phyloP scores from a whole-genome alignment of 2,329 filamentous ascomycete genomes.

The Sordariomycetes sp. region DNA sequence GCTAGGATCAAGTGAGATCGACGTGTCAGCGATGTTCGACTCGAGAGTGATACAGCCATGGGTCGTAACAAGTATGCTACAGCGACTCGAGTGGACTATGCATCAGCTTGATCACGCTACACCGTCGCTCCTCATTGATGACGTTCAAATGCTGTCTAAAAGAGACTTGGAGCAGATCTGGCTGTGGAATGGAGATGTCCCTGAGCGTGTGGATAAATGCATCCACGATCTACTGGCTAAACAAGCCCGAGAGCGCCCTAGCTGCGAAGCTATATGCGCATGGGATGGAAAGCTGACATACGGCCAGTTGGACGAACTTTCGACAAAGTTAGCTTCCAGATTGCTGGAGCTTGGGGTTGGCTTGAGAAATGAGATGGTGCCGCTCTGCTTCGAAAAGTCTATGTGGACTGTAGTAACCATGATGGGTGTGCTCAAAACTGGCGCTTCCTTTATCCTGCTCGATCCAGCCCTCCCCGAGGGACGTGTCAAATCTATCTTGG shows the following conservation, averaged over 20 bases:
- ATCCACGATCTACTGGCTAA: not conserved
- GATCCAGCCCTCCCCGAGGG: not conserved
- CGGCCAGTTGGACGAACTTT: conserved; percentile 15
- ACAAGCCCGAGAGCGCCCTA: conserved; percentile 7
- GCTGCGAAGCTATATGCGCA: conserved; percentile 4
- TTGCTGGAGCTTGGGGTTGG: conserved; percentile 11
- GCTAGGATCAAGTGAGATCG: too few relatives aligned
- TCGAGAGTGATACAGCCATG: too few relatives aligned
- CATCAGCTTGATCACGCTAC: too few relatives aligned
- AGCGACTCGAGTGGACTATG: too few relatives aligned
- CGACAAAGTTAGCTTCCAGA: conserved; percentile 2
- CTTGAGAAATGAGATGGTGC: conserved; percentile 8
- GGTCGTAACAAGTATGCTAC: too few relatives aligned
- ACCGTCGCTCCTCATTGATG: too few relatives aligned
- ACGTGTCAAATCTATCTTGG: not conserved
- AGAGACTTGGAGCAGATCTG: conserved; percentile 4
- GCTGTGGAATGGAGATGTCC: conserved; percentile 3
- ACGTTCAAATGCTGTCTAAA: too few relatives aligned
- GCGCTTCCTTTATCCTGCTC: not conserved
- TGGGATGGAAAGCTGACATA: conserved; percentile 20
- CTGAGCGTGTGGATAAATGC: not conserved
- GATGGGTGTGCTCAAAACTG: not conserved
- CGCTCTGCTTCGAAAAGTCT: not conserved
- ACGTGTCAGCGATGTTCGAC: too few relatives aligned
- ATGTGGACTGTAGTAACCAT: not conserved